Conservation (phyloP, 2,329 filamentous ascomycete genomes). For the Akanthomyces muscarius region DNA sequence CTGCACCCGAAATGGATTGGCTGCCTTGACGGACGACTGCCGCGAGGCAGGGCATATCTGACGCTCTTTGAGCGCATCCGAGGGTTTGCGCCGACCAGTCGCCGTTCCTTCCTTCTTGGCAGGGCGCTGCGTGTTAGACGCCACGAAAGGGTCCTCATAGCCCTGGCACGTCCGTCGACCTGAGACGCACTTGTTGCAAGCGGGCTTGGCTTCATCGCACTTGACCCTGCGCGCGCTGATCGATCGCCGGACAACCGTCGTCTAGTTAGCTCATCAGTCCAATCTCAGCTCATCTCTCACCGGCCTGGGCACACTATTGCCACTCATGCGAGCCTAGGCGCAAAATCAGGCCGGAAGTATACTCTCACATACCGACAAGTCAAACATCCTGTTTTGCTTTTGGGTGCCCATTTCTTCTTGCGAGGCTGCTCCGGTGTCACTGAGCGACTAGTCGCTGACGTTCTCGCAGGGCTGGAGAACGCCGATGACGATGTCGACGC, state of each 20-base stretch:
- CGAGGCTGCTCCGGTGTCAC: not conserved
- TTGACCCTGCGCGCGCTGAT: conserved; percentile 1
- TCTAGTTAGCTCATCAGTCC: not conserved
- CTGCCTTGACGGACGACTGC: not conserved
- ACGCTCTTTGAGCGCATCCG: not conserved
- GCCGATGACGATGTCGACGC: not conserved
- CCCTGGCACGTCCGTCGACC: not conserved
- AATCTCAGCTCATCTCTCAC: too few relatives aligned
- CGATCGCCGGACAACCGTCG: too few relatives aligned
- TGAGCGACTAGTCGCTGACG: not conserved
- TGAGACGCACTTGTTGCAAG: not conserved
- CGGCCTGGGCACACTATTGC: not conserved
- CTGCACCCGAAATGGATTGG: not conserved
- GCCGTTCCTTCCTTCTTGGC: not conserved
- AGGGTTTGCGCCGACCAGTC: not conserved
- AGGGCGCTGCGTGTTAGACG: not conserved
- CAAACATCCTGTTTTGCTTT: not conserved
- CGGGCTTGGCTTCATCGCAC: conserved; percentile 1
- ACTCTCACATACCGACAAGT: conserved; percentile 1
- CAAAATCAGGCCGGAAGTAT: not conserved
- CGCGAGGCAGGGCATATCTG: not conserved
- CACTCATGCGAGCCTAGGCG: not conserved
- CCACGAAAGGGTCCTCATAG: conserved; percentile 6
- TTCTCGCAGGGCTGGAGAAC: not conserved
- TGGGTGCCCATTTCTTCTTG: conserved; percentile 9